phyloP scores from a whole-genome alignment of 371 early-diverging fungal genomes.

The Mortierella sp. region DNA sequence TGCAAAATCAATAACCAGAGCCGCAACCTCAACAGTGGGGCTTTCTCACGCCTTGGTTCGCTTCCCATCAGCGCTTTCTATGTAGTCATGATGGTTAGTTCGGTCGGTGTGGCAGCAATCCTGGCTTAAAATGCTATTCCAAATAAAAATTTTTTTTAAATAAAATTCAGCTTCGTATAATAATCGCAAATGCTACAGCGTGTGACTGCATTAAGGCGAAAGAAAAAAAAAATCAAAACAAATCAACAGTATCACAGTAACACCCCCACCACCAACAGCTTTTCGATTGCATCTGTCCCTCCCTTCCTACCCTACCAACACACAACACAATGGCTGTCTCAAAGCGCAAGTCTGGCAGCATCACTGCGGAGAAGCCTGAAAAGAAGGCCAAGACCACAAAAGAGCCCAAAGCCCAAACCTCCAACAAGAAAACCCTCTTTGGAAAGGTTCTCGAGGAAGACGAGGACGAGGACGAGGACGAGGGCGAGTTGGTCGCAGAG shows the following conservation, averaged over 20 bases:
- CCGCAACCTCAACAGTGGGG: slow-evolving; percentile 18
- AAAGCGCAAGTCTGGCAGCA: slow-evolving; percentile 46
- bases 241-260: background rate
- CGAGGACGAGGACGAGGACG: slow-evolving; percentile 34
- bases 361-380: slow-evolving; percentile 35
- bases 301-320: background rate
- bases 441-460: slow-evolving; percentile 33
- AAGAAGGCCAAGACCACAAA: slow-evolving; percentile 40
- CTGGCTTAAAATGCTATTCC: no score
- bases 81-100: background rate
- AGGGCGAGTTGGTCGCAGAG: slow-evolving; percentile 38
- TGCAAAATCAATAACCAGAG: slow-evolving; percentile 23
- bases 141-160: no score
- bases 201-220: background rate
- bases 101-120: slow-evolving; percentile 4
- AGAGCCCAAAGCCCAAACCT: slow-evolving; percentile 13
- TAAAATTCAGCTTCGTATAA: no score
- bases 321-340: slow-evolving; percentile 36
- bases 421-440: slow-evolving; percentile 47
- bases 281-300: background rate
- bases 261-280: background rate
- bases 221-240: background rate
- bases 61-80: slow-evolving; percentile 4
- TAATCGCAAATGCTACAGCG: no score
- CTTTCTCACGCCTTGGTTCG: background rate